Conservation (phyloP, 768 basidiomycete genomes). For the Gymnopilus dilepis region DNA sequence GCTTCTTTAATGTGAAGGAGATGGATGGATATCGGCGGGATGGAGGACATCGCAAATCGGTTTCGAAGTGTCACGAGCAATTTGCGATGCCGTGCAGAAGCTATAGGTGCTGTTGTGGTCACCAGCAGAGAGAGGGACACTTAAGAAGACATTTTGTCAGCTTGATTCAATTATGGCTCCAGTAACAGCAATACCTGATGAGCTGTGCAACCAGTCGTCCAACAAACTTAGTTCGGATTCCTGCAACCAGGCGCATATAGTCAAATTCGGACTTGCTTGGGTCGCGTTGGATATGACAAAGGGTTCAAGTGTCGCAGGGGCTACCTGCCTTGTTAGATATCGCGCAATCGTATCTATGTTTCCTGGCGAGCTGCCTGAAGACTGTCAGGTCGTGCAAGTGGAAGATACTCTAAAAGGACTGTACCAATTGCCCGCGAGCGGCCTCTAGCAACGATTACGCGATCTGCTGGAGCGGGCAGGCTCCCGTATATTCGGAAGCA, state of each 20-base stretch:
- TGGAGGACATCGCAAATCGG: conserved; percentile 23
- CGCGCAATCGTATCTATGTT: conserved; percentile 13
- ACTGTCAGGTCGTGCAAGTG: neutral
- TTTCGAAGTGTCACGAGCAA: conserved; percentile 35
- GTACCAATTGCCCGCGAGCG: neutral
- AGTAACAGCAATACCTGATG: conserved; percentile 21
- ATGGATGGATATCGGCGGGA: conserved; percentile 47
- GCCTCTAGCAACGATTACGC: neutral
- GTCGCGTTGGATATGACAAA: conserved; percentile 11
- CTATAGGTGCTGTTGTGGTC: conserved; percentile 35
- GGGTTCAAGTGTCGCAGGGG: conserved; percentile 19
- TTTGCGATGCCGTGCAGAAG: conserved; percentile 29
- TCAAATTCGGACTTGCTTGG: conserved; percentile 15
- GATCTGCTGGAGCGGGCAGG: neutral
- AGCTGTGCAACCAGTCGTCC: conserved; percentile 15
- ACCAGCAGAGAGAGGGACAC: conserved; percentile 58
- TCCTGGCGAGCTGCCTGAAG: conserved; percentile 2
- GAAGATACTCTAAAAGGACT: neutral
- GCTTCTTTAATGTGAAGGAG: conserved; percentile 47
- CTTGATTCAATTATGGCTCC: neutral
- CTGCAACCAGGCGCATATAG: conserved; percentile 26
- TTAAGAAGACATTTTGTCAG: conserved; percentile 22
- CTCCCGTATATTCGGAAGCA: conserved; percentile 9
- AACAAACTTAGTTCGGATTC: conserved; percentile 19
- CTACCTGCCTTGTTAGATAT: conserved; percentile 21